phyloP scores from a whole-genome alignment of 768 basidiomycete genomes.

The Candolleomyces efflorescens region DNA sequence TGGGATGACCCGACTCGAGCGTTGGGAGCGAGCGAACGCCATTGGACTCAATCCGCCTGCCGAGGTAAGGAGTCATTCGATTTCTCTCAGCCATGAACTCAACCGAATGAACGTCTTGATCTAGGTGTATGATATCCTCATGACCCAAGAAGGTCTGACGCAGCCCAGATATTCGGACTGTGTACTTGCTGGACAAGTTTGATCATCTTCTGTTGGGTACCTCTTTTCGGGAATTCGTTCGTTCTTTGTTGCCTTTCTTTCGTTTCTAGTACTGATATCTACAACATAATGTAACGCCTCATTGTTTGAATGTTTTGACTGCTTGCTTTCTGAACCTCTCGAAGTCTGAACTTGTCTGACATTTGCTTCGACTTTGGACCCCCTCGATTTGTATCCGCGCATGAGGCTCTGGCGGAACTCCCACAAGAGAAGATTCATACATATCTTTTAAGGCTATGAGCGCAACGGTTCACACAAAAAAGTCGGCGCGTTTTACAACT shows the following conservation, averaged over 20 bases:
- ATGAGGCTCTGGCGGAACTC: too few relatives aligned
- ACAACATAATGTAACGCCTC: too few relatives aligned
- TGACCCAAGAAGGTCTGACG: slow-evolving; percentile 59
- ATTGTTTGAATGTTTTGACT: too few relatives aligned
- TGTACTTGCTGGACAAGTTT: slow-evolving; percentile 53
- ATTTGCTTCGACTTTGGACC: too few relatives aligned
- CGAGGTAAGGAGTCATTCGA: slow-evolving; percentile 47
- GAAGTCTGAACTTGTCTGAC: too few relatives aligned
- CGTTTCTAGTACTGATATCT: background rate
- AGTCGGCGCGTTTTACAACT: too few relatives aligned
- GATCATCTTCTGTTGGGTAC: background rate
- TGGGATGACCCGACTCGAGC: slow-evolving; percentile 74
- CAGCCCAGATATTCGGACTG: slow-evolving; percentile 51
- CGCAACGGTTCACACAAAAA: too few relatives aligned
- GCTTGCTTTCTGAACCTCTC: too few relatives aligned
- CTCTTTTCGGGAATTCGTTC: background rate
- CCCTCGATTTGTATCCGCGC: too few relatives aligned
- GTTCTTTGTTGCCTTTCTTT: background rate
- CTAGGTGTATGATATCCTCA: slow-evolving; percentile 76
- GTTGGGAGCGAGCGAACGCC: slow-evolving; percentile 82
- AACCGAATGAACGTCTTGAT: background rate
- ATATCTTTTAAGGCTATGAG: too few relatives aligned
- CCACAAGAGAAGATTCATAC: too few relatives aligned
- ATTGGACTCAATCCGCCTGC: slow-evolving; percentile 77
- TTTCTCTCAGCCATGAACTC: background rate